These are phyloP conservation scores for Pugionium dolabratum DNA, from an alignment of 345 rosid genomes.

Conservation along the genomic window DNA sequence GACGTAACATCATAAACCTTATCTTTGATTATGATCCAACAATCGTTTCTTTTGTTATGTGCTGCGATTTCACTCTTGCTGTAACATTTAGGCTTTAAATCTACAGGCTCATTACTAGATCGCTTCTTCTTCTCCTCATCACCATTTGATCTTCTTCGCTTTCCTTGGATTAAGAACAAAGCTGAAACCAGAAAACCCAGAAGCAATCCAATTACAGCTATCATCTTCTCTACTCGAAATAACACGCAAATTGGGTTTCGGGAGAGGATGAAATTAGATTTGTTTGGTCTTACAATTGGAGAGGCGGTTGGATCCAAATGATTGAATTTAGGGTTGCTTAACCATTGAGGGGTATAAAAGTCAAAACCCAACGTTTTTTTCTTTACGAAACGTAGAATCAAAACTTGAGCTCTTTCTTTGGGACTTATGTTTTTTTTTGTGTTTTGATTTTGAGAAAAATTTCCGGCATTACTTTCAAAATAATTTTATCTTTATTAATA, in stretches of 20 bases:
- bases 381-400: no score
- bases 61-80: slow-evolving; percentile 55
- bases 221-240: slow-evolving; percentile 7
- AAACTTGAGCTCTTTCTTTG: no score
- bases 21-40: slow-evolving; percentile 86
- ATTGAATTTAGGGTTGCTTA: background rate
- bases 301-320: slow-evolving; percentile 15
- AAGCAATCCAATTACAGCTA: slow-evolving; percentile 46
- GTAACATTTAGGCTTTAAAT: slow-evolving; percentile 44
- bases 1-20: slow-evolving; percentile 87
- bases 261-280: slow-evolving; percentile 13
- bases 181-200: slow-evolving; percentile 49
- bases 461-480: no score
- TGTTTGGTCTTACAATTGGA: slow-evolving; percentile 4
- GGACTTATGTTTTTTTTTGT: no score
- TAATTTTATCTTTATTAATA: no score
- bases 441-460: no score
- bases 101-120: slow-evolving; percentile 35
- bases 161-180: slow-evolving; percentile 45
- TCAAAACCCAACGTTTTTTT: background rate
- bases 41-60: slow-evolving; percentile 80
- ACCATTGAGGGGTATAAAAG: slow-evolving; percentile 18
- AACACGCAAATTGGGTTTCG: background rate
- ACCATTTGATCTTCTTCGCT: slow-evolving; percentile 40
- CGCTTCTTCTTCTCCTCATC: slow-evolving; percentile 21